Conservation (phyloP, 129 eudicot species). For the Solidago caesia region DNA sequence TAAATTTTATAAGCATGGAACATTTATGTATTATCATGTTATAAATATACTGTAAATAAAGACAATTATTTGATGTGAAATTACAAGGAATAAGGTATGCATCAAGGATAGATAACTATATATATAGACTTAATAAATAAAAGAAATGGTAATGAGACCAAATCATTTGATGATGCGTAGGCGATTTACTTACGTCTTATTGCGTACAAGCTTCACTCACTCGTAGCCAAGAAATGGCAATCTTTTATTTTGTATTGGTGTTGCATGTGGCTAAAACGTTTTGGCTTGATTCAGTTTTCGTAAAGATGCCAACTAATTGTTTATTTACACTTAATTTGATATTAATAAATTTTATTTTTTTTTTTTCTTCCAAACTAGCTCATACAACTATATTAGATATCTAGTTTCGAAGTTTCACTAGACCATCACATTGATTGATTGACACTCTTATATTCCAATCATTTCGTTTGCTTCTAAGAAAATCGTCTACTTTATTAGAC, state of each 20-base stretch:
- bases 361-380: too few relatives aligned
- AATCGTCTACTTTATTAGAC: too few relatives aligned
- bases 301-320: background rate
- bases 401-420: too few relatives aligned
- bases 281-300: background rate
- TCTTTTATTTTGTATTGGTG: background rate
- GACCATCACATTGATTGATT: too few relatives aligned
- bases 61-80: background rate
- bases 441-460: too few relatives aligned
- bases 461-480: too few relatives aligned
- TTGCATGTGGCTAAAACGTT: background rate
- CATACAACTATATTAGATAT: too few relatives aligned
- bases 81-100: background rate
- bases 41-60: background rate
- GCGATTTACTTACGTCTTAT: constrained; percentile 31
- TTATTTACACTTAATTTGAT: background rate
- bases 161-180: constrained; percentile 29
- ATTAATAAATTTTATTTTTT: background rate
- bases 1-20: too few relatives aligned
- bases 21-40: background rate
- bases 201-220: constrained; percentile 45
- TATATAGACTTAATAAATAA: background rate
- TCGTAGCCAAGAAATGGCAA: background rate
- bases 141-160: constrained; percentile 6
- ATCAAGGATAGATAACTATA: background rate